Conservation (phyloP, 768 basidiomycete genomes). For the Obba rivulosa region DNA sequence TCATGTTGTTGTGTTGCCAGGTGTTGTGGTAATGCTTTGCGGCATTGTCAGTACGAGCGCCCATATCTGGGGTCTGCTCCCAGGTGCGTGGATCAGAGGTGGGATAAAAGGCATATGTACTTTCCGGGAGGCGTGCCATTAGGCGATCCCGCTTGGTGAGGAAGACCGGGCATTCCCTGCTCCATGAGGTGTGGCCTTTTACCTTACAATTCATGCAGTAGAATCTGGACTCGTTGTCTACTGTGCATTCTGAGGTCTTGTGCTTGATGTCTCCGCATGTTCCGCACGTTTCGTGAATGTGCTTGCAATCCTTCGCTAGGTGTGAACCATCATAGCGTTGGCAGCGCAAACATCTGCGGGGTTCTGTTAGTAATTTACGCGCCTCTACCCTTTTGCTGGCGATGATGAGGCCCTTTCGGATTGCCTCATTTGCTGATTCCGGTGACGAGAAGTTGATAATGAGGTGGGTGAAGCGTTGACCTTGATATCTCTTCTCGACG, state of each 20-base stretch:
- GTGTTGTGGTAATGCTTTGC: neutral
- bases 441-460: slow-evolving; percentile 17
- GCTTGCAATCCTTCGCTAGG: slow-evolving; percentile 11
- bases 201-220: slow-evolving; percentile 22
- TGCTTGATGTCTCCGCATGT: slow-evolving; percentile 16
- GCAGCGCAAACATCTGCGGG: slow-evolving; percentile 22
- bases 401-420: slow-evolving; percentile 18
- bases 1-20: too few relatives aligned
- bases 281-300: slow-evolving; percentile 10
- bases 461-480: slow-evolving; percentile 20
- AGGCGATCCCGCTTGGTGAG: neutral
- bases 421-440: slow-evolving; percentile 20
- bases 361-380: slow-evolving; percentile 17
- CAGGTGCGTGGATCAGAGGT: slow-evolving; percentile 7
- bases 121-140: neutral
- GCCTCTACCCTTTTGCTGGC: slow-evolving; percentile 8
- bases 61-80: too few relatives aligned
- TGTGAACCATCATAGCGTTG: slow-evolving; percentile 13
- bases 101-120: slow-evolving; percentile 6
- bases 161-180: slow-evolving; percentile 20
- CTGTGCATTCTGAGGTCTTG: slow-evolving; percentile 13
- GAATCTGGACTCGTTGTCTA: neutral
- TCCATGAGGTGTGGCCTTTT: slow-evolving; percentile 24
- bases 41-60: too few relatives aligned
- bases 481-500: neutral